Base-by-base conservation (phyloP, 805 yeast genomes). In the Barnettozyma pratensis region DNA sequence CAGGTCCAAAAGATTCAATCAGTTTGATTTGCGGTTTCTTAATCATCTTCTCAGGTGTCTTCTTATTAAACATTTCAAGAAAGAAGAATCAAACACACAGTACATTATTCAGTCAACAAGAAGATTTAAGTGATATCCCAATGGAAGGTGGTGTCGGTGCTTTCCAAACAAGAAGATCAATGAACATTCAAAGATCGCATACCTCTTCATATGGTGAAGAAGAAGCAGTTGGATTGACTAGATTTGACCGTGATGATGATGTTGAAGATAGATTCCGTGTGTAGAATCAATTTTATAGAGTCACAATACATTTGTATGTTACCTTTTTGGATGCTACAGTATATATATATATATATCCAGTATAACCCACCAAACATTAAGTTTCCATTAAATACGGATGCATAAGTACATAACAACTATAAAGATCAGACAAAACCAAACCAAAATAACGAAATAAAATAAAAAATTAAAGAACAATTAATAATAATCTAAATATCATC, bases 41-140 rank as follows among this genome's bases (percentile, higher is more conserved):
- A 50, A 86, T 87, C 63, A 89, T 90, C 50, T 90, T 89, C 69
- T 77, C 87, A 47, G 97, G 96, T 39, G 96, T 89, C 27, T 89
- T 84, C 61, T 71, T 89, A 50, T 75, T 89, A 59, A 89, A 89
- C 67, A 79, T 89, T 40, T 79, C 94, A 2, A 77, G 95, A 61
- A 79, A 81, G 63, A 77, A 73, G 52, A 78, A 77, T 47, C 79
- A 78, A 41, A 76, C 72, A 29, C 55, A 51, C 29, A 46, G 46
- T 12, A 41, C 43, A 7, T 65, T 74, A 43, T 73, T 73, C 57
- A 66, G 72, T 31, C 54, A 58, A 34, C 63, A 72, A 69, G 84
- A 76, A 61, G 86, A 76, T 50, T 74, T 72, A 67, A 85, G 65
- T 64, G 90, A 73, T 70, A 85, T 80, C 61, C 96, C 96, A 31